These are phyloP conservation scores for Calonectria hongkongensis DNA, from an alignment of 2,329 filamentous ascomycete genomes.

Conservation along the genomic window DNA sequence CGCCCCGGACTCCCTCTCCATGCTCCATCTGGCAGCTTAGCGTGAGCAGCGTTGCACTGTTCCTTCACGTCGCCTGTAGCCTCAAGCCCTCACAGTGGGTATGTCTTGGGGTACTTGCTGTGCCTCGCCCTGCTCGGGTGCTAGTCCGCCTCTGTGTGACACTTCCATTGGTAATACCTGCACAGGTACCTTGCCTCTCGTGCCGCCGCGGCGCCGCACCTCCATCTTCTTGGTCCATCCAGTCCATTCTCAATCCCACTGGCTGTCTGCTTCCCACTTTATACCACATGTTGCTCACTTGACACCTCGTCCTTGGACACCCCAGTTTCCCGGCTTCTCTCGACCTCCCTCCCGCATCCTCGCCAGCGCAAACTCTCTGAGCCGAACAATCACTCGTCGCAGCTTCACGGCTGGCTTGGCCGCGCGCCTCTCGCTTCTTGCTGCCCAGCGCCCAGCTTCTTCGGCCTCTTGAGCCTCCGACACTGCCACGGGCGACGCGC, in stretches of 20 bases:
- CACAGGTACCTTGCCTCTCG: constrained; percentile 32
- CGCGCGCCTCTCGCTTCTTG: constrained; percentile 21
- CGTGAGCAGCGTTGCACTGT: constrained; percentile 30
- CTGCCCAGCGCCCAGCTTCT: constrained; percentile 19
- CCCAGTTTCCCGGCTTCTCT: not conserved
- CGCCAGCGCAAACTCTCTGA: not conserved
- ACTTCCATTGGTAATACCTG: constrained; percentile 33
- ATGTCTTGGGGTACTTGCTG: constrained; percentile 17
- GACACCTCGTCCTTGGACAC: not conserved
- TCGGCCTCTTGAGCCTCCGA: constrained; percentile 24
- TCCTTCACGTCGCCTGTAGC: constrained; percentile 29
- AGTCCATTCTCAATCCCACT: constrained; percentile 32
- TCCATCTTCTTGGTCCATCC: constrained; percentile 35
- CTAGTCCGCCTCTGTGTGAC: constrained; percentile 14
- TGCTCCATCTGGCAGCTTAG: constrained; percentile 39
- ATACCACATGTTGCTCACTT: not conserved
- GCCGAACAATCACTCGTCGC: constrained; percentile 12
- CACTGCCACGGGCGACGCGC: constrained; percentile 46
- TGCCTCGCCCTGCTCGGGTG: constrained; percentile 27
- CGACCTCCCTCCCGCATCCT: not conserved
- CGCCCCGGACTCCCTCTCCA: constrained; percentile 33
- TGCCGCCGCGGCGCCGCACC: constrained; percentile 43
- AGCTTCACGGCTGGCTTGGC: constrained; percentile 26
- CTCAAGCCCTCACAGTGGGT: constrained; percentile 25
- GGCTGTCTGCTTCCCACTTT: constrained; percentile 22